phyloP scores from a whole-genome alignment of 2,329 filamentous ascomycete species.

The Curvularia spicifera region DNA sequence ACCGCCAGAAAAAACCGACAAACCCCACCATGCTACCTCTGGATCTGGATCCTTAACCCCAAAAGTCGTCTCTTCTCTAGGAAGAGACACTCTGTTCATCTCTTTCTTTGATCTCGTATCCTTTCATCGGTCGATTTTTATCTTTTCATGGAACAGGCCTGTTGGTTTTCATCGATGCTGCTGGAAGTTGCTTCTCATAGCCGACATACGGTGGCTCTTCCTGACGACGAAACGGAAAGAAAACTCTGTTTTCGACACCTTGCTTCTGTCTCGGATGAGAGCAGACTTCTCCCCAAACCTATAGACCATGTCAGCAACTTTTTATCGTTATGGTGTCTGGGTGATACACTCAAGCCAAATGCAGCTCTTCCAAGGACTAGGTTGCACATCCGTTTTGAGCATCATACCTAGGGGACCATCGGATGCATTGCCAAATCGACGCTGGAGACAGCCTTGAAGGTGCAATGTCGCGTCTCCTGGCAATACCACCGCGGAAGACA shows the following conservation, averaged over 20 bases:
- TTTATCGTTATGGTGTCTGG: background rate
- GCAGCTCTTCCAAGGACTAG: background rate
- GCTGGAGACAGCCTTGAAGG: background rate
- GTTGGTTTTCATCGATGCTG: background rate
- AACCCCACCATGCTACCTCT: background rate
- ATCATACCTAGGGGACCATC: background rate
- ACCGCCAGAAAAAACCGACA: conserved; percentile 1
- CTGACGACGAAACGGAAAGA: background rate
- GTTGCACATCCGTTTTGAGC: background rate
- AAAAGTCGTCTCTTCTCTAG: background rate
- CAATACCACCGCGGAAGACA: background rate
- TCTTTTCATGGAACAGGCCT: background rate
- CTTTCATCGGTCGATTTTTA: background rate
- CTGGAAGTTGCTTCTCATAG: background rate
- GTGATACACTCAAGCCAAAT: background rate
- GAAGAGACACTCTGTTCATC: background rate
- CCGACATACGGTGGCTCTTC: background rate
- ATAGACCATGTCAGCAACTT: background rate
- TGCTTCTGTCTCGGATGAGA: background rate
- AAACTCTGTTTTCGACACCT: background rate
- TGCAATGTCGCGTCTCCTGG: background rate
- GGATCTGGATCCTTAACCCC: background rate
- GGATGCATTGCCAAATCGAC: background rate
- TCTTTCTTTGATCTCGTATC: background rate
- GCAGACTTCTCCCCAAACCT: too few relatives aligned